Evolutionary conservation across 208 protist genomes (phyloP), one percentile per base, ranked within the genome.

Genomic region (Plasmodiophora brassicae): DNA sequence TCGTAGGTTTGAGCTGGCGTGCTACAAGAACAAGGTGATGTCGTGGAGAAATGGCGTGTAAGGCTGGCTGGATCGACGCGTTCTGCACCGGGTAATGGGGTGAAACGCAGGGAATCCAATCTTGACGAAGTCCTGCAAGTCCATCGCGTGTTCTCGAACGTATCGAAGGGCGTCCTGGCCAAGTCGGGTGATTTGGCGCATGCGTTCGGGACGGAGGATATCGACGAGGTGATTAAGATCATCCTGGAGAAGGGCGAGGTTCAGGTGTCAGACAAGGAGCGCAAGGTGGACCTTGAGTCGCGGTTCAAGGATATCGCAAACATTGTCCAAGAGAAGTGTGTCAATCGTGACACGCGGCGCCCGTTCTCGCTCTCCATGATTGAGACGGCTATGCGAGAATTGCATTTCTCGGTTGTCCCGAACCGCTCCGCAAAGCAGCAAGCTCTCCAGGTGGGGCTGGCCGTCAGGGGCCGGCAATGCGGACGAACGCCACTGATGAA

Each of bases 161-260:
- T 97, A 32, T 92, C 91, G 28, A 95, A 96, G 84, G 95, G 95
- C 39, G 78, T 93, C 14, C 39, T 94, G 5, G 95, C 95, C n/a
- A 96, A 95, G 71, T 92, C 92, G 46, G 87, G 90, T 22, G 94
- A 96, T n/a, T 44, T 97, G 0, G 22, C 86, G 1, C 90, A 92
- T n/a, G 88, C 84, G 25, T 97, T 96, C 86, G 88, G 88, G 1
- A 95, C 93, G 1, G 86, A 22, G 14, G 90, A 95, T 44, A 57
- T 92, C 32, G 84, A 91, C 45, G 65, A 92, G 60, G 71, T 94
- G n/a, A 89, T 78, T 41, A 41, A 38, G 38, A 20, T 87, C 88
- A 98, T 99, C 90, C 92, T 99, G 1, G 90, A 94, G 5, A 97
- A 98, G 86, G 98, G 98, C 0, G 96, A 98, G 88, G 89, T 99